These are phyloP conservation scores for Lasiosphaeris hirsuta DNA, from an alignment of 495 filamentous ascomycete genomes.

Conservation along the genomic window DNA sequence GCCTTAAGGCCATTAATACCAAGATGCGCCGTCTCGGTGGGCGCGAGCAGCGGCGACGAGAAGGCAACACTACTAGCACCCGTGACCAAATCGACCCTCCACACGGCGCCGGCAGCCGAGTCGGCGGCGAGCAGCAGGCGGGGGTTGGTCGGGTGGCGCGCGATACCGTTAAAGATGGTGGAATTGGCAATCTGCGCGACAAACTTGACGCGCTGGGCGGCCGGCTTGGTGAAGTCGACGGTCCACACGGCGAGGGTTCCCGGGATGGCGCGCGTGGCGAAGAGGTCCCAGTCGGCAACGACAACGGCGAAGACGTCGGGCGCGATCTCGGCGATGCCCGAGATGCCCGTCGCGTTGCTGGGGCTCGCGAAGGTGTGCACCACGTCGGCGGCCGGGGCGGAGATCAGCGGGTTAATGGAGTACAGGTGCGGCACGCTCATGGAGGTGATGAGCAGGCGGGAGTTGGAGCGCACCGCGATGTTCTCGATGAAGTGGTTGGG, in stretches of 20 bases:
- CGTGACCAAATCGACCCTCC: conserved; percentile 24
- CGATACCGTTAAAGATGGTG: conserved; percentile 38
- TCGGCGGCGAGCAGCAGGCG: conserved; percentile 33
- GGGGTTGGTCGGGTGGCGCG: conserved; percentile 17
- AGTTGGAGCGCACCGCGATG: conserved; percentile 43
- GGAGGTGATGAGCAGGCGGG: conserved; percentile 40
- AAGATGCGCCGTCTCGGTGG: conserved; percentile 19
- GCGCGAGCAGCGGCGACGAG: conserved; percentile 14
- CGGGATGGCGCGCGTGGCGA: conserved; percentile 23
- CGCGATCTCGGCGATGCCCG: conserved; percentile 37
- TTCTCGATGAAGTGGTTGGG: conserved; percentile 38
- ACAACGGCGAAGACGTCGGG: conserved; percentile 39
- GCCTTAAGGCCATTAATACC: conserved; percentile 44
- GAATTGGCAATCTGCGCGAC: conserved; percentile 31
- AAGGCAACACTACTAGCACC: conserved; percentile 21
- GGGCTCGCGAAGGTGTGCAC: conserved; percentile 36
- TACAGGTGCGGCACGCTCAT: conserved; percentile 21
- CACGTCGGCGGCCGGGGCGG: conserved; percentile 27
- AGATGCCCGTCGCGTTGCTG: conserved; percentile 14
- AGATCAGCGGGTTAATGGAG: conserved; percentile 24
- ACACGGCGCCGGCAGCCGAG: conserved; percentile 35
- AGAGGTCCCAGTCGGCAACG: conserved; percentile 27
- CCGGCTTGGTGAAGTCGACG: conserved; percentile 13
- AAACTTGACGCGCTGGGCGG: conserved; percentile 17
- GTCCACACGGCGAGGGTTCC: conserved; percentile 34